These are phyloP conservation scores for Boletus subparvulus DNA, from an alignment of 768 basidiomycete genomes.

Conservation along the genomic window DNA sequence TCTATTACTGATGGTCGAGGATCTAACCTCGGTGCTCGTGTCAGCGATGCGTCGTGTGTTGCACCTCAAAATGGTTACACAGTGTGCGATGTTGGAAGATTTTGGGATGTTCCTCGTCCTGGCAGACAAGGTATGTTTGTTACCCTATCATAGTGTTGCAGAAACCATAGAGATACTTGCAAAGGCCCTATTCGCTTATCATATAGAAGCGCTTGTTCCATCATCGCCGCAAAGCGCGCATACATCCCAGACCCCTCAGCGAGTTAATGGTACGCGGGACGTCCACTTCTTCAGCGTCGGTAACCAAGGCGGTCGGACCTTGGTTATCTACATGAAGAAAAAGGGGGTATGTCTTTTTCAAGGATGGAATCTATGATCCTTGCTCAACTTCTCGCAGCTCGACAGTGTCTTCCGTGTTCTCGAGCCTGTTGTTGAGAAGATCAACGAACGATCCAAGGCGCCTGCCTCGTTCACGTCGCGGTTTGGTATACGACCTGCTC, in stretches of 20 bases:
- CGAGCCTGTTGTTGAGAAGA: slow-evolving; percentile 93
- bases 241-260: slow-evolving; percentile 80
- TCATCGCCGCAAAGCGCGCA: slow-evolving; percentile 69
- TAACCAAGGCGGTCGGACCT: slow-evolving; percentile 77
- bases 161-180: not conserved
- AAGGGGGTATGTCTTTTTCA: slow-evolving; percentile 58
- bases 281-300: slow-evolving; percentile 97
- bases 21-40: slow-evolving; percentile 8
- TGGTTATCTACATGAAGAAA: slow-evolving; percentile 95
- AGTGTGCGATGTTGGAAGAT: slow-evolving; percentile 94
- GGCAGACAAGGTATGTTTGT: slow-evolving; percentile 71
- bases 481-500: slow-evolving; percentile 72
- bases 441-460: slow-evolving; percentile 71
- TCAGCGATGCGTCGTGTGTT: slow-evolving; percentile 90
- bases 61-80: slow-evolving; percentile 90
- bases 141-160: not conserved
- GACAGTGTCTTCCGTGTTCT: slow-evolving; percentile 95
- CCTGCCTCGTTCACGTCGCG: slow-evolving; percentile 71
- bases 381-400: slow-evolving; percentile 39
- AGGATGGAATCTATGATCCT: slow-evolving; percentile 5
- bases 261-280: slow-evolving; percentile 86
- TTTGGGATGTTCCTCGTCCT: slow-evolving; percentile 96
- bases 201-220: slow-evolving; percentile 94
- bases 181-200: slow-evolving; percentile 87
- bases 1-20: not conserved